Evolutionary conservation across 129 eudicot species (phyloP).

Genomic region (Oenanthe sinensis): DNA sequence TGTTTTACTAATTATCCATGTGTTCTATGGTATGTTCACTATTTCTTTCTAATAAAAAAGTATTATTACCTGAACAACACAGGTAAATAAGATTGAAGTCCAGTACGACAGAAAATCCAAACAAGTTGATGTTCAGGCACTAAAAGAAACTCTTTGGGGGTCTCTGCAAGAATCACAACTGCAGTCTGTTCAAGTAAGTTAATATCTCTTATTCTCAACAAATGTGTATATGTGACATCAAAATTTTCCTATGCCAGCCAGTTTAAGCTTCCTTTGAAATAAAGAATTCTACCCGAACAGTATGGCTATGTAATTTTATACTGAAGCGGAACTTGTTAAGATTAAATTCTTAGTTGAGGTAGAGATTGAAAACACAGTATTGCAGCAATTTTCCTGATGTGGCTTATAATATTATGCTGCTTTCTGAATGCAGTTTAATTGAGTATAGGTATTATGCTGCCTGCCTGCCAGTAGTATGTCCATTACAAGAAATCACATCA

Average conservation of each 20-base stretch:
- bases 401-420: background rate
- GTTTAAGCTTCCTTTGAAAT: background rate
- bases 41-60: background rate
- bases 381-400: background rate
- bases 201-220: slow-evolving; percentile 8
- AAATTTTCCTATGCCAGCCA: background rate
- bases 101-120: slow-evolving; percentile 69
- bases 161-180: slow-evolving; percentile 41
- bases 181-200: slow-evolving; percentile 34
- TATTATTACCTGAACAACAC: slow-evolving; percentile 8
- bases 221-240: background rate
- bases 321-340: background rate
- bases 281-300: background rate
- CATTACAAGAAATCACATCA: background rate
- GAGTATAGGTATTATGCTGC: background rate
- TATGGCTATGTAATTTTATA: background rate
- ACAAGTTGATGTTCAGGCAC: slow-evolving; percentile 90
- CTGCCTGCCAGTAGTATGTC: background rate
- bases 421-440: background rate
- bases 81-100: slow-evolving; percentile 72
- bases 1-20: background rate
- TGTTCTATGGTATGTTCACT: background rate
- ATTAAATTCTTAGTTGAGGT: background rate
- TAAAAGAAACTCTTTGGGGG: slow-evolving; percentile 78
- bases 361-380: background rate